Evolutionary conservation across 306 rosid species (phyloP).

Genomic region (Sechiopsis laciniata): DNA sequence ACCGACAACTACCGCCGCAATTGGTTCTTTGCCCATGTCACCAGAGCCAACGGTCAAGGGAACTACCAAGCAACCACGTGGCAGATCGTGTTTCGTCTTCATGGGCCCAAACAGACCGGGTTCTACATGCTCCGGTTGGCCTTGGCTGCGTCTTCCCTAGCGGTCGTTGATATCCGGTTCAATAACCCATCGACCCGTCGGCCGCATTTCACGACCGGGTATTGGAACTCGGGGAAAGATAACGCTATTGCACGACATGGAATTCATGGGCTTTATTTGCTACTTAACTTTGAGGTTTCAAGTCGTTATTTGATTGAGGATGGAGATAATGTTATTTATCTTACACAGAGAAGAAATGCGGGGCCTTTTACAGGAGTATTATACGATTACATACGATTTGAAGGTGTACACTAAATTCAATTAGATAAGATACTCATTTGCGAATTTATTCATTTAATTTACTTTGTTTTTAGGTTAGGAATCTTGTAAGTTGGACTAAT

Average conservation of each 20-base stretch:
- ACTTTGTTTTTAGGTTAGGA: neutral
- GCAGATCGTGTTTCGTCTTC: slow-evolving; percentile 44
- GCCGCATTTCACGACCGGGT: neutral
- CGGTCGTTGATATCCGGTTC: slow-evolving; percentile 1
- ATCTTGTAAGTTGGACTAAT: neutral
- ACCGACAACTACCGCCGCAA: slow-evolving; percentile 25
- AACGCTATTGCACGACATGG: slow-evolving; percentile 19
- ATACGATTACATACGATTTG: slow-evolving; percentile 10
- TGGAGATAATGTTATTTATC: neutral
- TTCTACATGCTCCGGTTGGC: slow-evolving; percentile 54
- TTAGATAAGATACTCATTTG: too few relatives aligned
- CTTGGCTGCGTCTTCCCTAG: slow-evolving; percentile 37
- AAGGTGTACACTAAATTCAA: neutral
- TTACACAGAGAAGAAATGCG: neutral
- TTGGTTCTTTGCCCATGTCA: slow-evolving; percentile 67
- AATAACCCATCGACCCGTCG: neutral
- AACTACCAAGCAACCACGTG: slow-evolving; percentile 42
- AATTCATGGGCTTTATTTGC: slow-evolving; percentile 7
- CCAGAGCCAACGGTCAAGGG: slow-evolving; percentile 23
- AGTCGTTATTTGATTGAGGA: neutral
- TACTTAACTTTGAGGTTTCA: neutral
- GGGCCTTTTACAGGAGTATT: slow-evolving; percentile 4
- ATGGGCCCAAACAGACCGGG: slow-evolving; percentile 13
- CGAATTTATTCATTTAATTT: too few relatives aligned
- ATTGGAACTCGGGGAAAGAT: neutral